Evolutionary conservation across 768 basidiomycete species (phyloP).

Genomic region (Obba rivulosa): DNA sequence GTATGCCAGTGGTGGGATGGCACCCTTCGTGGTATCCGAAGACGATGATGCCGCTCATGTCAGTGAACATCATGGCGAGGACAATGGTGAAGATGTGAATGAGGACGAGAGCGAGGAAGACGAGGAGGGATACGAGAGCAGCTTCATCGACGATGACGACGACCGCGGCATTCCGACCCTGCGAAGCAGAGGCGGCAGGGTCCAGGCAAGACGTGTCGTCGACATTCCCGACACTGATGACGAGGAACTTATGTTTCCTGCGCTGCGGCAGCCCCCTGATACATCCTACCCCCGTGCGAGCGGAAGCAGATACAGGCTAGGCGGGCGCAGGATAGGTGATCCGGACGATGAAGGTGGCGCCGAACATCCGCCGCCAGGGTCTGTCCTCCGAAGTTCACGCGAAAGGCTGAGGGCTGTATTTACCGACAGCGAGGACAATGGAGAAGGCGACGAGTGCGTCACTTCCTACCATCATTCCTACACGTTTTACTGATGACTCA

Average conservation of each 20-base stretch:
- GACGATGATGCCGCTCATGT: slow-evolving; percentile 27
- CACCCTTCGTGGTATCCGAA: too few relatives aligned
- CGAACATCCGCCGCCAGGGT: not conserved
- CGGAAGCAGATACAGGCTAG: not conserved
- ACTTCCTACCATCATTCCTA: not conserved
- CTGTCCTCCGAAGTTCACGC: too few relatives aligned
- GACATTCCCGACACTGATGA: not conserved
- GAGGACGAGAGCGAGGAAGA: slow-evolving; percentile 21
- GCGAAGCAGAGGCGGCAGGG: not conserved
- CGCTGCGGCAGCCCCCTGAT: not conserved
- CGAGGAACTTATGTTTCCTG: not conserved
- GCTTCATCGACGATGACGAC: slow-evolving; percentile 52
- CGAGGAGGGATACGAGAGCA: slow-evolving; percentile 43
- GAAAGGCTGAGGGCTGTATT: too few relatives aligned
- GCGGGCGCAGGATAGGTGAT: not conserved
- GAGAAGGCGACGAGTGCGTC: slow-evolving; percentile 10
- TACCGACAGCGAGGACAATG: not conserved
- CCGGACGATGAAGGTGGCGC: slow-evolving; percentile 11
- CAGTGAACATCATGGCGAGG: slow-evolving; percentile 12
- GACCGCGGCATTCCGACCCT: slow-evolving; percentile 5
- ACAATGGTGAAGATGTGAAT: slow-evolving; percentile 22
- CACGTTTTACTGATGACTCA: not conserved
- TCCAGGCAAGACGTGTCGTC: not conserved
- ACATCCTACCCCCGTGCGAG: not conserved
- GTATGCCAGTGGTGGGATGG: too few relatives aligned